Base-by-base conservation (phyloP, 164 flowering plant genomes). In the Cinnamomum chago region DNA sequence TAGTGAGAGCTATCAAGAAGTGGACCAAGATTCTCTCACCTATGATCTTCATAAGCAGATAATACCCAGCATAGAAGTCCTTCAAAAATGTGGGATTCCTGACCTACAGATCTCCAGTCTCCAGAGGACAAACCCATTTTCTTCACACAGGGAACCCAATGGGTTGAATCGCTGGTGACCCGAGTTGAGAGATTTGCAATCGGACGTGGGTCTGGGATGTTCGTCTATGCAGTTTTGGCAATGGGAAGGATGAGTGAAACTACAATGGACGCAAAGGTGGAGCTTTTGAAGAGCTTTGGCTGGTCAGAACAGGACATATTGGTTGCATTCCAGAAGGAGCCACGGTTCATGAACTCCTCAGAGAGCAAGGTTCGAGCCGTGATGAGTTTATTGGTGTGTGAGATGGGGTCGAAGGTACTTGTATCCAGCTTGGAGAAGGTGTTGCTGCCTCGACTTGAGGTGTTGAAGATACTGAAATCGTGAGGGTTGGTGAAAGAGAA, bases 281-380 rank as follows among this genome's bases (percentile, higher is more conserved):
- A 74, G 55, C 0, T 77, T 58, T 55, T 74, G 20, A 80, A 72
- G 78, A 75, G 70, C 65, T 71, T 77, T 12, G 82, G 82, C 2
- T 80, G 75, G 77, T 66, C 75, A 2, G 73, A 73, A 51, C 72
- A 76, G n/a, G 76, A 80, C 24, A 70, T 76, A 66, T 9, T 67
- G 65, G 22, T 28, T 9, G 66, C 65, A 13, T 74, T 77, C 27
- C 68, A 23, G 79, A 67, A 55, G 17, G 17, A 23, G 1, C 80
- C 80, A 28, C 2, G 5, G 18, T 67, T 28, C 71, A 23, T 77
- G 58, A 67, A 66, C n/a, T 62, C 24, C 64, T 80, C 80, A 9
- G 51, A 71, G 77, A 51, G 64, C 75, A 80, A 77, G 73, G 22
- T 80, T 33, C 71, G 60, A 62, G 50, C 50, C 23, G 33, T 14